A percentile compares a stretch with the other conserved stretches of the same genome.
Conservation (phyloP, 2,329 filamentous ascomycete genomes). For the Penicillium sp. region DNA sequence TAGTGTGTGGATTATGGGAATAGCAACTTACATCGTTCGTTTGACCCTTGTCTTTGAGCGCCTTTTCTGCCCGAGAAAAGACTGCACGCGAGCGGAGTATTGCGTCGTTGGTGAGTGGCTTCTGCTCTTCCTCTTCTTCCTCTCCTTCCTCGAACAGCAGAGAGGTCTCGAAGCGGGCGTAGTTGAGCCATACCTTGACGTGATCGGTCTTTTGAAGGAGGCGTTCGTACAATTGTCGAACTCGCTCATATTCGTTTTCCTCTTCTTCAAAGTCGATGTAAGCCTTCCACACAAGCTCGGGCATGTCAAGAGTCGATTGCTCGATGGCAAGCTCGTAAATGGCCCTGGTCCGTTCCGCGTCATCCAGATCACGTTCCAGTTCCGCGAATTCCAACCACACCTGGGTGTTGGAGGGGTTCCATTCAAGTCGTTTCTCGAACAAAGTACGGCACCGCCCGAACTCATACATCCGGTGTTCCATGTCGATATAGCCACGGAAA, state of each 20-base stretch:
- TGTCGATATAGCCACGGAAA: slow-evolving; percentile 88
- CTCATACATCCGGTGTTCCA: slow-evolving; percentile 92
- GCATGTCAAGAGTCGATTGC: slow-evolving; percentile 89
- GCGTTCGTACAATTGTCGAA: slow-evolving; percentile 81
- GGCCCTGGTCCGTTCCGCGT: slow-evolving; percentile 79
- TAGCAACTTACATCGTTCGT: slow-evolving; percentile 69
- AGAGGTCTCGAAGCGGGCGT: slow-evolving; percentile 97
- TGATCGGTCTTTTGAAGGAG: slow-evolving; percentile 94
- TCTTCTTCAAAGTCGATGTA: slow-evolving; percentile 99
- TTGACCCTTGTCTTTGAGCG: slow-evolving; percentile 84
- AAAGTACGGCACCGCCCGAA: slow-evolving; percentile 87
- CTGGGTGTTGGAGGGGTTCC: slow-evolving; percentile 84
- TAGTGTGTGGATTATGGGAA: not conserved
- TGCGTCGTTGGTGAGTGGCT: slow-evolving; percentile 73
- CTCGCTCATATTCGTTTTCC: slow-evolving; percentile 83
- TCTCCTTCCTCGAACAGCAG: slow-evolving; percentile 69
- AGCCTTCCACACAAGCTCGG: slow-evolving; percentile 93
- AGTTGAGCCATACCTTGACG: slow-evolving; percentile 98
- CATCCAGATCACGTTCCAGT: slow-evolving; percentile 86
- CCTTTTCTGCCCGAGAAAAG: slow-evolving; percentile 80
- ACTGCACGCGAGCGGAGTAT: slow-evolving; percentile 78
- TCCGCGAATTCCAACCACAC: slow-evolving; percentile 97
- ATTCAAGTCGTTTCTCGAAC: slow-evolving; percentile 92
- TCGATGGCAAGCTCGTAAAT: slow-evolving; percentile 89
- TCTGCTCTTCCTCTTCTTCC: slow-evolving; percentile 55